Evolutionary conservation across 306 rosid species (phyloP).

Genomic region (Quillaja saponaria): DNA sequence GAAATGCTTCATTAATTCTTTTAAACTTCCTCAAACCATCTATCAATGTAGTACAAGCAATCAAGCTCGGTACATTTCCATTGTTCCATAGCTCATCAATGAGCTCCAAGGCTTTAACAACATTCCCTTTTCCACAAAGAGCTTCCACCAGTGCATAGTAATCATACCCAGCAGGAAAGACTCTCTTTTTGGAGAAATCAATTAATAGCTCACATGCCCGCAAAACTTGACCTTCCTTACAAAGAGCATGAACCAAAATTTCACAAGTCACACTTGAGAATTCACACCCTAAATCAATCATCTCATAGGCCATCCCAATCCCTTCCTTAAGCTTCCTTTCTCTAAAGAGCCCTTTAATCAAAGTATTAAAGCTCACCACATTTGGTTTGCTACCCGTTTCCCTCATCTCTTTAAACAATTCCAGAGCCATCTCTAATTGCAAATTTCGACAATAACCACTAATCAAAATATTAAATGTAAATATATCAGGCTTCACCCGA

Average conservation of each 20-base stretch:
- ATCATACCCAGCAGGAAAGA: slow-evolving; percentile 68
- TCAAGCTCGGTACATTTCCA: slow-evolving; percentile 62
- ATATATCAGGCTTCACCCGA: slow-evolving; percentile 71
- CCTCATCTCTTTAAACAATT: slow-evolving; percentile 73
- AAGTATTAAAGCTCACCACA: slow-evolving; percentile 86
- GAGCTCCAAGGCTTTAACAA: slow-evolving; percentile 46
- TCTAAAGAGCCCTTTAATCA: slow-evolving; percentile 80
- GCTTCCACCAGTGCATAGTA: slow-evolving; percentile 56
- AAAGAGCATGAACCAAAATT: slow-evolving; percentile 72
- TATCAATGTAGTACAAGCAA: slow-evolving; percentile 62
- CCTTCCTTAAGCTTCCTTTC: slow-evolving; percentile 64
- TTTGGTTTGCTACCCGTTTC: slow-evolving; percentile 74
- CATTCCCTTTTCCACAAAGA: slow-evolving; percentile 54
- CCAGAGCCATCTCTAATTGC: slow-evolving; percentile 56
- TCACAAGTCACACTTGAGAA: slow-evolving; percentile 75
- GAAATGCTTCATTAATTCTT: slow-evolving; percentile 47
- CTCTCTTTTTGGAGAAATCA: slow-evolving; percentile 54
- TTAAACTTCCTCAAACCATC: slow-evolving; percentile 65
- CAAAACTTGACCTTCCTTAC: slow-evolving; percentile 47
- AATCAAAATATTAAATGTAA: slow-evolving; percentile 81
- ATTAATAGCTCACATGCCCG: slow-evolving; percentile 55
- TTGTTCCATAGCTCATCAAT: slow-evolving; percentile 65
- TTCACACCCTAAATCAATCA: slow-evolving; percentile 60
- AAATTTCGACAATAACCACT: slow-evolving; percentile 69
- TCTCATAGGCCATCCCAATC: slow-evolving; percentile 76